phyloP scores from a whole-genome alignment of 345 rosid species.

The Euphorbia tirucalli region DNA sequence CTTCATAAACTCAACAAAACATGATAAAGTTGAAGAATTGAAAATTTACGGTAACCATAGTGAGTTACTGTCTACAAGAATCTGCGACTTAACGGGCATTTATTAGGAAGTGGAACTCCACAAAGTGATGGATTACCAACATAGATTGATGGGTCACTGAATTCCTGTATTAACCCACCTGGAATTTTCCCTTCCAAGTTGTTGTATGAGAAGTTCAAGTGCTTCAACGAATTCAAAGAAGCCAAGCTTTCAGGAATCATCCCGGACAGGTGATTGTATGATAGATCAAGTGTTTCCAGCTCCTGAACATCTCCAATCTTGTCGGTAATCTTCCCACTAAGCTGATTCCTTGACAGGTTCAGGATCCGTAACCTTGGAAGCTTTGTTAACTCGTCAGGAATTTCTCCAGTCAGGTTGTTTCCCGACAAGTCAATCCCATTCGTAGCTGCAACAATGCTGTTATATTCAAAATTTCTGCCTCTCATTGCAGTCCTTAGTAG shows the following conservation, averaged over 20 bases:
- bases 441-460: slow-evolving; percentile 1
- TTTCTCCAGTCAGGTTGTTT: slow-evolving; percentile 18
- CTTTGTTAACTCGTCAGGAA: slow-evolving; percentile 19
- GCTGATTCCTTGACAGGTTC: slow-evolving; percentile 21
- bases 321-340: slow-evolving; percentile 10
- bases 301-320: slow-evolving; percentile 18
- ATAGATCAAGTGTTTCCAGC: slow-evolving; percentile 20
- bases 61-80: neutral
- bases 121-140: slow-evolving; percentile 21
- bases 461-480: slow-evolving; percentile 8
- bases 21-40: no score
- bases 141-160: slow-evolving; percentile 24
- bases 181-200: slow-evolving; percentile 31
- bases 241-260: slow-evolving; percentile 12
- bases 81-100: slow-evolving; percentile 3
- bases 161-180: slow-evolving; percentile 11
- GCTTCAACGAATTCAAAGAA: slow-evolving; percentile 15
- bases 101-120: slow-evolving; percentile 7
- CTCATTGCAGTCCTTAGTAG: neutral
- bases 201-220: slow-evolving; percentile 29
- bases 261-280: slow-evolving; percentile 5
- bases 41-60: no score
- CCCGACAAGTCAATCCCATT: slow-evolving; percentile 15
- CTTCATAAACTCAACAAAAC: no score
- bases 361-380: neutral